Percentiles rank a stretch among this genome's conserved stretches.
phyloP scores from a whole-genome alignment of 148 eudicot species.

The Amaranthus hypochondriacus region DNA sequence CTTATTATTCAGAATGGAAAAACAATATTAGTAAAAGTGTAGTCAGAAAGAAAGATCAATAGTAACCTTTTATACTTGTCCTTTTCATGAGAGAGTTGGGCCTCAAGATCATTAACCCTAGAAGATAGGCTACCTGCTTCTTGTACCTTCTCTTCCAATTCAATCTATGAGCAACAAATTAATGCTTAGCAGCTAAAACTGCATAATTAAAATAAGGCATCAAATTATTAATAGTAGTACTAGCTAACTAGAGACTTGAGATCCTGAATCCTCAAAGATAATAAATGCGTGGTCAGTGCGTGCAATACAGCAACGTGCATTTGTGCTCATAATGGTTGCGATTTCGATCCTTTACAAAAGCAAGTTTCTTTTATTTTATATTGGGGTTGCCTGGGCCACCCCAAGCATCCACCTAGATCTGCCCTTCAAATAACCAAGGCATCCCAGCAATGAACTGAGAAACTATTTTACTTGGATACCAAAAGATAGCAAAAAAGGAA shows the following conservation, averaged over 20 bases:
- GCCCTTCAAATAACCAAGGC: too few species aligned
- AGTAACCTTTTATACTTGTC: slow-evolving; percentile 66
- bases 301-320: too few species aligned
- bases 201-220: background rate
- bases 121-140: slow-evolving; percentile 67
- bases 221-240: background rate
- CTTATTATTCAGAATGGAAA: background rate
- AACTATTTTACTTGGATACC: too few species aligned
- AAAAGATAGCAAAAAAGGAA: background rate
- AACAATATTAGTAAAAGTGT: background rate
- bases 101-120: slow-evolving; percentile 65
- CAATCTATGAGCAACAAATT: slow-evolving; percentile 37
- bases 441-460: too few species aligned
- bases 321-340: too few species aligned
- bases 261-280: too few species aligned
- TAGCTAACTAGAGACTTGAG: background rate
- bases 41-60: slow-evolving; percentile 6
- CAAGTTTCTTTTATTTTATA: too few species aligned
- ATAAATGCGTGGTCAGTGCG: too few species aligned
- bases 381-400: too few species aligned
- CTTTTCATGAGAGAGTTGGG: slow-evolving; percentile 63
- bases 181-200: background rate
- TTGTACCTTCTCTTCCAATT: slow-evolving; percentile 56
- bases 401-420: too few species aligned
- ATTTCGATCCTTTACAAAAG: too few species aligned